Evolutionary conservation across 192 early-diverging fungal species (phyloP), one percentile per base, ranked within the genome.

Genomic region (Coemansia sp.): DNA sequence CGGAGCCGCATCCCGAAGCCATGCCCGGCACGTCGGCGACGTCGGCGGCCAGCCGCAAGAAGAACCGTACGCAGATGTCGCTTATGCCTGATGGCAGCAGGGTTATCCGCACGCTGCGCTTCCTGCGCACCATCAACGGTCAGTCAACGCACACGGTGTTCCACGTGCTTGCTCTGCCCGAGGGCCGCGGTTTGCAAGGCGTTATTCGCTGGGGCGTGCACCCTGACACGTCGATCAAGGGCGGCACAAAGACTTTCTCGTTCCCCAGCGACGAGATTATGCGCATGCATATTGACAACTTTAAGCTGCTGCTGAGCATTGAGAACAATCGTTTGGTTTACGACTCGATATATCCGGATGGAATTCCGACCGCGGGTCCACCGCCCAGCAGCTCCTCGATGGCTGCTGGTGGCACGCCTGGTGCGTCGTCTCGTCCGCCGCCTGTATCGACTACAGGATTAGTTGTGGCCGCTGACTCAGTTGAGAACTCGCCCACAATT

Each of bases 31-130:
- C 34, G 34, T 37, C 42, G 2, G 19, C 61, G 4, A 27, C 52
- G 42, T 73, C 73, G 44, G 73, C 73, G 52, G n/a, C 63, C 1
- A 14, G 50, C 25, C 19, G 58, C 11, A 81, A 77, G 61, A 73
- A 67, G 58, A 50, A 38, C 34, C 73, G 73, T 39, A 61, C 55
- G 30, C 78, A 73, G 21, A 60, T 81, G 52, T 66, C 67, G 1
- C 49, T 67, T 21, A 44, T 84, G 24, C 45, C 82, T 17, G 86
- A 86, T 59, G 86, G 85, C 15, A 74, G 84, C 33, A 82, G 81
- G 27, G 83, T 84, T 17, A 67, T 86, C 14, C 82, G 88, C n/a
- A 90, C 86, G 14, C 69, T 90, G 64, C 86, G 88, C 25, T 90
- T 88, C 66, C 82, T 87, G 18, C 80, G 71, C 53, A 62, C 67